Evolutionary conservation across 2,329 filamentous ascomycete species (phyloP), one percentile per base, ranked within the genome.

Genomic region (Pseudocercospora vitis): DNA sequence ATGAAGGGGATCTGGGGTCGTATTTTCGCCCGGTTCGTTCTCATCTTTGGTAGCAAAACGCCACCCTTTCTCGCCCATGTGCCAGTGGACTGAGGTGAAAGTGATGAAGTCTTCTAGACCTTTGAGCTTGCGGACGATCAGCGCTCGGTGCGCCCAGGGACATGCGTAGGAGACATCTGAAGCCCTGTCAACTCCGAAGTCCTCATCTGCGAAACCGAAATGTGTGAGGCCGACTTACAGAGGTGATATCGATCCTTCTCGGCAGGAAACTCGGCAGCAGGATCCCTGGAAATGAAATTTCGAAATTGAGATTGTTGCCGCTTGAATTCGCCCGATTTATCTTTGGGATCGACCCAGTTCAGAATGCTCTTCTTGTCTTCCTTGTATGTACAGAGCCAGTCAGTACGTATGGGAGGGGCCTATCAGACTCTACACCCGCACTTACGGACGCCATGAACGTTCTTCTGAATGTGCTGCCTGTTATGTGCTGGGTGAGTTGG

Each of bases 221-320:
- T n/a, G n/a, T n/a, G n/a, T n/a, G n/a, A n/a, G 1, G 16, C 16
- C 4, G 12, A 16, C 60, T 33, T 28, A 65, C 61, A 99, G 64
- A 99, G 83, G 74, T 99, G 94, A 71, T 99, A 99, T 52, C 94
- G 82, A 49, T 82, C 89, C 74, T 89, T 89, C 74, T 97, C 92
- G 0, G 90, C 82, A 4, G 90, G 88, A 64, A 91, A 96, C 70
- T 85, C 75, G 4, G 89, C 86, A 35, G 82, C 85, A 1, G 83
- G 73, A 63, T 89, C 82, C 58, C 80, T 82, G 26, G 87, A 89
- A 71, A 96, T 88, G 72, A 78, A 88, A 71, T 87, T 83, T 55
- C 94, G 85, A 75, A 97, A 97, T 51, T 84, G 81, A 56, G 89
- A 94, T 58, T 81, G 79, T 71, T 91, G 88, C 58, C 92, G 86